Conservation (phyloP, 2,329 filamentous ascomycete genomes). For the Orbilia blumenaviensis region DNA sequence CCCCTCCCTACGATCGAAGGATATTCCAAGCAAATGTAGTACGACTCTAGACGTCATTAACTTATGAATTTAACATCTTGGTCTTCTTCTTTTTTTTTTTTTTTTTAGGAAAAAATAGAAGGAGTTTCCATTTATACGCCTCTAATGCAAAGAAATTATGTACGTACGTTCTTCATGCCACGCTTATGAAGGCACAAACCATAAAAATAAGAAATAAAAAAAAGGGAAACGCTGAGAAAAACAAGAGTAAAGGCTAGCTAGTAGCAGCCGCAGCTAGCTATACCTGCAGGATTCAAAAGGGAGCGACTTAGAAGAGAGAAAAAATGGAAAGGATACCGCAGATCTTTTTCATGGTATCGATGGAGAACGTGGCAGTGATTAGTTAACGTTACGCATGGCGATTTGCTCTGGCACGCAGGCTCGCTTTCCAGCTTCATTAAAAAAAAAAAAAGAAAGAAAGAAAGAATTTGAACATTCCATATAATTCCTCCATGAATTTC, state of each 20-base stretch:
- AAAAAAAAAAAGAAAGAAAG: too few relatives aligned
- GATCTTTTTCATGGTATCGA: too few relatives aligned
- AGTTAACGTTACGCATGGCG: background rate
- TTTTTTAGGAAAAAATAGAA: background rate
- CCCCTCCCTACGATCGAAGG: too few relatives aligned
- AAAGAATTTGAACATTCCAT: conserved; percentile 45
- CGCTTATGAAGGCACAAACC: background rate
- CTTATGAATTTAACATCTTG: too few relatives aligned
- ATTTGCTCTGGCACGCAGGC: background rate
- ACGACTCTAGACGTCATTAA: too few relatives aligned
- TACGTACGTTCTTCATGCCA: conserved; percentile 20
- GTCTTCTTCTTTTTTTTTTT: too few relatives aligned
- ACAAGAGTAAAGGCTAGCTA: background rate
- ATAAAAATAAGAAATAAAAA: conserved; percentile 1
- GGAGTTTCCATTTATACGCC: conserved; percentile 36
- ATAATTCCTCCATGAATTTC: background rate
- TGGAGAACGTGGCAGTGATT: background rate
- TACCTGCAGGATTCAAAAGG: too few relatives aligned
- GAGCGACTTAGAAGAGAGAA: background rate
- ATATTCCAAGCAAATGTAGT: too few relatives aligned
- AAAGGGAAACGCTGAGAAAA: background rate
- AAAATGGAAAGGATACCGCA: too few relatives aligned
- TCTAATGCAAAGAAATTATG: conserved; percentile 34
- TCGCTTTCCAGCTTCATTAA: conserved; percentile 23
- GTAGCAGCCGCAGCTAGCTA: background rate